Conservation (phyloP, 306 rosid genomes). For the Pyrus bretschneideri region DNA sequence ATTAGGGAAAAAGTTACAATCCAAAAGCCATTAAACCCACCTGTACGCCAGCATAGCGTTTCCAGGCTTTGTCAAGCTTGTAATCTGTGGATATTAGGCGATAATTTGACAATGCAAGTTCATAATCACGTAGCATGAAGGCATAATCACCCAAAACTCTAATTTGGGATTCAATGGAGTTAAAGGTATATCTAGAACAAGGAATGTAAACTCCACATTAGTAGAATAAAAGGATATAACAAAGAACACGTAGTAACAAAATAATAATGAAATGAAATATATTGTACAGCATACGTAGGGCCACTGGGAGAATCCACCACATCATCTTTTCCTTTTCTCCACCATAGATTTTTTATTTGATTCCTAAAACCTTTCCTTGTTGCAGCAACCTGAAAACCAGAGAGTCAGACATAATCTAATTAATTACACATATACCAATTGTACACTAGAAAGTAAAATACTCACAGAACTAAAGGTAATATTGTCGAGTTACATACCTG, state of each 20-base stretch:
- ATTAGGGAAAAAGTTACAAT: neutral
- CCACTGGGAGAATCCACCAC: conserved; percentile 63
- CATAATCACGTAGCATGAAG: conserved; percentile 95
- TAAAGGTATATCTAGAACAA: conserved; percentile 75
- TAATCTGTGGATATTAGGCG: conserved; percentile 94
- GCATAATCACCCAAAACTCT: conserved; percentile 97
- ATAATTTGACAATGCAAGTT: conserved; percentile 92
- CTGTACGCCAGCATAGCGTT: conserved; percentile 96
- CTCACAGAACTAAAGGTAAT: conserved; percentile 1
- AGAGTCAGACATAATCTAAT: conserved; percentile 14
- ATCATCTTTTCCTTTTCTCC: conserved; percentile 99
- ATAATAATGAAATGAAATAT: conserved; percentile 11
- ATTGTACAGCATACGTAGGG: conserved; percentile 49
- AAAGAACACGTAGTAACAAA: neutral
- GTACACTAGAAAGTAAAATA: conserved; percentile 14
- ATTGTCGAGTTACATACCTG: conserved; percentile 45
- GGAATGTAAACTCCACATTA: conserved; percentile 31
- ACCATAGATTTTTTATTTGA: conserved; percentile 95
- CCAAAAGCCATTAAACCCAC: conserved; percentile 17
- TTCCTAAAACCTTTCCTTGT: conserved; percentile 89
- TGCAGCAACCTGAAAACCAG: conserved; percentile 66
- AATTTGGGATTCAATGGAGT: conserved; percentile 92
- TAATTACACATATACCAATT: neutral
- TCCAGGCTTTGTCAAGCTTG: conserved; percentile 99
- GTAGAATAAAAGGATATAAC: conserved; percentile 15